Evolutionary conservation across 2,329 filamentous ascomycete species (phyloP).

Genomic region (Ascomycota sp.): DNA sequence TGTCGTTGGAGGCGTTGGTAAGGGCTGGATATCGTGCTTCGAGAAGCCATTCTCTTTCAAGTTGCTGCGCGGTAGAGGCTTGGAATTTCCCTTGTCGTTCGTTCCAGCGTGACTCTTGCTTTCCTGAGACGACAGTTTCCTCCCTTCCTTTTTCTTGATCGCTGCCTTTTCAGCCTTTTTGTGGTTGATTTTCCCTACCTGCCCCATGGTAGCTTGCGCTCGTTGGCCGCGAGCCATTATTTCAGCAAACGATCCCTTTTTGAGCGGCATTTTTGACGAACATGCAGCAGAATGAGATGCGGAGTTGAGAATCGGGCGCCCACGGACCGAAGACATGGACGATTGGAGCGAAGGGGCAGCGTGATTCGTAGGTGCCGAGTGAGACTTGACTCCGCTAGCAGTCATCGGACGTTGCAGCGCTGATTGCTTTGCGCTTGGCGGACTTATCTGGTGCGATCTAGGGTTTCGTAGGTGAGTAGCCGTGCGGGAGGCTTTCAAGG

Average conservation of each 20-base stretch:
- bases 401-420: too few species aligned
- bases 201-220: slow-evolving; percentile 38
- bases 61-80: too few species aligned
- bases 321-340: slow-evolving; percentile 4
- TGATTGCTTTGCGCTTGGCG: too few species aligned
- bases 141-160: slow-evolving; percentile 23
- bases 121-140: too few species aligned
- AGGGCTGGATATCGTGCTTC: slow-evolving; percentile 14
- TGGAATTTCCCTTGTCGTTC: too few species aligned
- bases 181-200: slow-evolving; percentile 53
- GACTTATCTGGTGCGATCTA: too few species aligned
- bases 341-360: slow-evolving; percentile 4
- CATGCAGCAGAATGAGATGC: slow-evolving; percentile 21
- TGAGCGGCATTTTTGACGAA: slow-evolving; percentile 27
- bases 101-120: too few species aligned
- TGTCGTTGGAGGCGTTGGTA: slow-evolving; percentile 10
- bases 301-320: slow-evolving; percentile 7
- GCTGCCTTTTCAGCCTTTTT: slow-evolving; percentile 48
- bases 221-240: slow-evolving; percentile 53
- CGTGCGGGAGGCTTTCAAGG: slow-evolving; percentile 21
- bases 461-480: slow-evolving; percentile 1
- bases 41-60: too few species aligned
- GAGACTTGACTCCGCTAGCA: neutral
- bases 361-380: slow-evolving; percentile 2
- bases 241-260: slow-evolving; percentile 56